phyloP scores from a whole-genome alignment of 495 filamentous ascomycete species.

The Talaromyces ruber region DNA sequence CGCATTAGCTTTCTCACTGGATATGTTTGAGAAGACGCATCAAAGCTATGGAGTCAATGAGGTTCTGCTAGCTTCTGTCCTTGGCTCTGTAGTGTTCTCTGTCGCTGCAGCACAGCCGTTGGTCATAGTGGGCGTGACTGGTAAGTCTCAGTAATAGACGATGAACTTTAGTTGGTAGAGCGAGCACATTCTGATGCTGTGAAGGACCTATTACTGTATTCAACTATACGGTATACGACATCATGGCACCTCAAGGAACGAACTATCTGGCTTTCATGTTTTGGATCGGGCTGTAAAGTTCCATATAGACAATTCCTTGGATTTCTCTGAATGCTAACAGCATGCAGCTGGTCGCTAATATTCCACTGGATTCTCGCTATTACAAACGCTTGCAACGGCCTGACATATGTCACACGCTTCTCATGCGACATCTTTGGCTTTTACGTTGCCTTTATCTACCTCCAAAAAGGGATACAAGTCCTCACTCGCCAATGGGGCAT shows the following conservation, averaged over 20 bases:
- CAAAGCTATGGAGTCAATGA: conserved; percentile 81
- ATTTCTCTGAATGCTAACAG: conserved; percentile 3
- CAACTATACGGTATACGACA: conserved; percentile 82
- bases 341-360: conserved; percentile 58
- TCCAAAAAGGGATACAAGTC: conserved; percentile 78
- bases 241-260: conserved; percentile 58
- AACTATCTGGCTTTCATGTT: conserved; percentile 79
- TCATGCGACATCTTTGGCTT: conserved; percentile 85
- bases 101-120: conserved; percentile 70
- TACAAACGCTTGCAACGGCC: conserved; percentile 70
- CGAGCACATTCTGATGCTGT: background rate
- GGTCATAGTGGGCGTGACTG: conserved; percentile 86
- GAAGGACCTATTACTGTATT: conserved; percentile 75
- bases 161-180: background rate
- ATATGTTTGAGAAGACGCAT: conserved; percentile 77
- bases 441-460: conserved; percentile 80
- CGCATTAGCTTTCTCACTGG: conserved; percentile 73
- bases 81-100: conserved; percentile 70
- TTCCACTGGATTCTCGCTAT: conserved; percentile 76
- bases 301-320: background rate
- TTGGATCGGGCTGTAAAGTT: conserved; percentile 66
- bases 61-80: conserved; percentile 67
- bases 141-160: conserved; percentile 22
- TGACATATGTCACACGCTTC: conserved; percentile 76
- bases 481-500: conserved; percentile 53